Percentiles rank a stretch among this genome's conserved stretches.
Evolutionary conservation across 202 grass and related monocot genomes (phyloP).

Genomic region (Digitaria exilis): DNA sequence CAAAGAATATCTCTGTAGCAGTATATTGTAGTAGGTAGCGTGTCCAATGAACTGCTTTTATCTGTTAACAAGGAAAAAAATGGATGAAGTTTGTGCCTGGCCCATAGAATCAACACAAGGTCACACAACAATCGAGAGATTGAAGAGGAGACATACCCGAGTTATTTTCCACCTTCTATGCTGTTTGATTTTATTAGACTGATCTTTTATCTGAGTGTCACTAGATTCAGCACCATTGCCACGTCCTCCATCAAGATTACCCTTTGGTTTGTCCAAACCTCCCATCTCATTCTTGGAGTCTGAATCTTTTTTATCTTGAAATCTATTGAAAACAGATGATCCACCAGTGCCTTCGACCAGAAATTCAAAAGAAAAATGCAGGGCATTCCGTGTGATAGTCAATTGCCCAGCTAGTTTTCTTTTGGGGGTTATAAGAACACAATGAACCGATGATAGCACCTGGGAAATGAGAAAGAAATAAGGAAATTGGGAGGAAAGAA

Average conservation of each 20-base stretch:
- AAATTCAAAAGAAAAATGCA: constrained; percentile 97
- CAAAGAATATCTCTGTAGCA: constrained; percentile 93
- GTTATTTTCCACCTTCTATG: constrained; percentile 95
- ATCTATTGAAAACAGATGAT: constrained; percentile 86
- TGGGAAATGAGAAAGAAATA: constrained; percentile 43
- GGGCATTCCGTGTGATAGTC: constrained; percentile 62
- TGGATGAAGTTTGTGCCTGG: constrained; percentile 33
- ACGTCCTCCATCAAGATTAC: constrained; percentile 58
- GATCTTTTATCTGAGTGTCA: constrained; percentile 54
- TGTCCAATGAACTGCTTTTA: constrained; percentile 96
- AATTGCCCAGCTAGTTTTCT: constrained; percentile 93
- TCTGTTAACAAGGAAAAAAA: constrained; percentile 57
- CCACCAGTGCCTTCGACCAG: constrained; percentile 94
- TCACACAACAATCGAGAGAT: not conserved
- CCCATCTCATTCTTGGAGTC: constrained; percentile 73
- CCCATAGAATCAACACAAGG: constrained; percentile 5
- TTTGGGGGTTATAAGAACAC: constrained; percentile 94
- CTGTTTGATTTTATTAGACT: constrained; percentile 86
- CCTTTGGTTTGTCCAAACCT: constrained; percentile 59
- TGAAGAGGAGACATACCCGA: constrained; percentile 42
- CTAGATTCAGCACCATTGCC: constrained; percentile 50
- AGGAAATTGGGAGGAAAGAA: constrained; percentile 34
- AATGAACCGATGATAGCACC: constrained; percentile 68
- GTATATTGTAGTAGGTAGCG: constrained; percentile 91
- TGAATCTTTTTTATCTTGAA: constrained; percentile 65